These are phyloP conservation scores for Chlorociboria aeruginascens DNA, from an alignment of 495 filamentous ascomycete species.

Conservation along the genomic window DNA sequence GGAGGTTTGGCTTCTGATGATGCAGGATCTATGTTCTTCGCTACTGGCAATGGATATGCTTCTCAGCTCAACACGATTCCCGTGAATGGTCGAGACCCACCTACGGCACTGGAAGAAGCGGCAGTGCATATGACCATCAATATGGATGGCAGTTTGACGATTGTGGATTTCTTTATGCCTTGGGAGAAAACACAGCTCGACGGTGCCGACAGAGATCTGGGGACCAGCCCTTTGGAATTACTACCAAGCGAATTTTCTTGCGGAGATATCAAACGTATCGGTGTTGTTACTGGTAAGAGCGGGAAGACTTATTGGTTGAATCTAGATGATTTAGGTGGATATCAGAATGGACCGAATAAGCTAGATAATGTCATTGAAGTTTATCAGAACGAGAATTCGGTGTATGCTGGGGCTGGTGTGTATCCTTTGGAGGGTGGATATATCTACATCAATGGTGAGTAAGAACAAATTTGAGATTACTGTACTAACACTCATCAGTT, in stretches of 20 bases:
- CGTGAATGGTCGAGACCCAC: slow-evolving; percentile 22
- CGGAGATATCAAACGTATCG: slow-evolving; percentile 25
- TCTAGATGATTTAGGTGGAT: slow-evolving; percentile 35
- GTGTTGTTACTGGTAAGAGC: slow-evolving; percentile 31
- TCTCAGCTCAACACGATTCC: slow-evolving; percentile 26
- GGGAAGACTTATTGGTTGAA: slow-evolving; percentile 36
- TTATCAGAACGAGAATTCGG: slow-evolving; percentile 24
- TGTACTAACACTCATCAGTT: not conserved
- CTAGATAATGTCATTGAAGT: slow-evolving; percentile 32
- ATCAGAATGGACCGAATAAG: slow-evolving; percentile 28
- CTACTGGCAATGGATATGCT: slow-evolving; percentile 32
- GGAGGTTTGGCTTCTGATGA: slow-evolving; percentile 30
- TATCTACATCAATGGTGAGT: slow-evolving; percentile 29
- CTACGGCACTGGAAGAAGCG: slow-evolving; percentile 27
- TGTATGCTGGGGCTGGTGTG: slow-evolving; percentile 34
- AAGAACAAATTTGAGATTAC: not conserved
- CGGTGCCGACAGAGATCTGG: slow-evolving; percentile 28
- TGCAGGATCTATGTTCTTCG: slow-evolving; percentile 25
- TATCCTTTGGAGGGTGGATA: slow-evolving; percentile 38
- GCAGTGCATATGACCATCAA: slow-evolving; percentile 24
- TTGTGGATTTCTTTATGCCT: slow-evolving; percentile 31
- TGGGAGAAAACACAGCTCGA: slow-evolving; percentile 32
- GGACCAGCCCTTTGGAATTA: not conserved
- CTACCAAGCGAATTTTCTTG: slow-evolving; percentile 22
- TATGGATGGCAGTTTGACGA: slow-evolving; percentile 17